Evolutionary conservation across 768 basidiomycete species (phyloP).

Genomic region (Tephrocybe sp.): DNA sequence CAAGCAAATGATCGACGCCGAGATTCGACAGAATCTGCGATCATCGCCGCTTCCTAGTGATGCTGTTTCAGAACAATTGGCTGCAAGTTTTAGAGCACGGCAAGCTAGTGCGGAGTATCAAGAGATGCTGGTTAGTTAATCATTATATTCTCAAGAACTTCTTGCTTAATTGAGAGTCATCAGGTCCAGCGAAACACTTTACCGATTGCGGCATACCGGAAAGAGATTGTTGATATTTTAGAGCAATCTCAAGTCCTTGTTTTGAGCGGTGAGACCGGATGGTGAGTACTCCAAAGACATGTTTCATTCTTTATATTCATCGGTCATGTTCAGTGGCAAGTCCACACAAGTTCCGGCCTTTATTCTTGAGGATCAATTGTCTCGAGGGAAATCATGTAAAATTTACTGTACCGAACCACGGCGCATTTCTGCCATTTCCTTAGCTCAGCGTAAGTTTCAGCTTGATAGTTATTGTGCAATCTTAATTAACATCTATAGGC

Average conservation of each 20-base stretch:
- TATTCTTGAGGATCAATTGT: conserved; percentile 87
- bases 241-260: conserved; percentile 83
- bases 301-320: not conserved
- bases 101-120: conserved; percentile 70
- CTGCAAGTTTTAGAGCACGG: conserved; percentile 59
- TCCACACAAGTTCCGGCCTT: conserved; percentile 95
- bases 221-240: conserved; percentile 68
- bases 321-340: conserved; percentile 67
- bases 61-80: conserved; percentile 49
- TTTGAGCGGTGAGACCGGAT: conserved; percentile 57
- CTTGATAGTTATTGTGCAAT: not conserved
- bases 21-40: conserved; percentile 3
- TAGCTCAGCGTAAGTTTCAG: conserved; percentile 69
- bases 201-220: conserved; percentile 84
- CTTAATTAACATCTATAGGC: conserved; percentile 25
- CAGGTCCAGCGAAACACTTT: conserved; percentile 75
- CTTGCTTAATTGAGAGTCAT: conserved; percentile 4
- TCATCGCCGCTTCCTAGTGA: conserved; percentile 18
- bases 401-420: conserved; percentile 96
- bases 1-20: conserved; percentile 21
- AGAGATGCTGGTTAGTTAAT: conserved; percentile 77
- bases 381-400: conserved; percentile 79
- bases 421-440: conserved; percentile 92
- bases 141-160: not conserved
- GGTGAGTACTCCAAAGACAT: conserved; percentile 24